Evolutionary conservation across 2,329 filamentous ascomycete species (phyloP), one percentile per base, ranked within the genome.

Genomic region (Fusarium sp.): DNA sequence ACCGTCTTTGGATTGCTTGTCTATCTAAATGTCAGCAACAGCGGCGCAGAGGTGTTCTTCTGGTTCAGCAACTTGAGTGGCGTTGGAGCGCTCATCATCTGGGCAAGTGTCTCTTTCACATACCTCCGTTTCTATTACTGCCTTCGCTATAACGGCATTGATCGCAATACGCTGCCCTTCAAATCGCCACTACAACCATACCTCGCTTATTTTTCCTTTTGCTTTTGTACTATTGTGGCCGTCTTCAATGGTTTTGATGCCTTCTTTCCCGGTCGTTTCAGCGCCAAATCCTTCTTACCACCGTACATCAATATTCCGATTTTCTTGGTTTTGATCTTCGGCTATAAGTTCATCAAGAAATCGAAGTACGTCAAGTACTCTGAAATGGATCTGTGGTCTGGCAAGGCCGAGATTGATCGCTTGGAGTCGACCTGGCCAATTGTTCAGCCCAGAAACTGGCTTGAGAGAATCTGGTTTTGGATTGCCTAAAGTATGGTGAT

Each of bases 231-330:
- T 3, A 78, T 92, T 22, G 81, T 94, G 11, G 87, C 85, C 4
- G 77, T 94, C 8, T 90, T 92, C 74, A 93, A 93, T 74, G 92
- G 91, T 2, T 94, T 94, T 76, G 85, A 89, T 45, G 85, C 90
- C 19, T 94, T 95, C 77, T 90, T 90, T 75, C 86, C 87, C 0
- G 79, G 82, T 15, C 82, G 88, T 20, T 95, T 89, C 84, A 85
- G 83, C 22, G 85, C 83, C 0, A 82, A 83, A 19, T 83, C 82
- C 70, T 96, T 96, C 74, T 63, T 90, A 20, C 86, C 87, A 1
- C 83, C 79, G 72, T 93, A 89, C 74, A 83, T 92, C 75, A 90
- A 83, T 17, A 79, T 90, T 0, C 89, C 83, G 53, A 85, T 84
- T 71, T 91, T 92, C 77, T 60, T 88, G 6, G 78, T 79, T 1